Evolutionary conservation across 1,139 yeast species (phyloP).

Genomic region (Nadsonia starkeyi-henricii): DNA sequence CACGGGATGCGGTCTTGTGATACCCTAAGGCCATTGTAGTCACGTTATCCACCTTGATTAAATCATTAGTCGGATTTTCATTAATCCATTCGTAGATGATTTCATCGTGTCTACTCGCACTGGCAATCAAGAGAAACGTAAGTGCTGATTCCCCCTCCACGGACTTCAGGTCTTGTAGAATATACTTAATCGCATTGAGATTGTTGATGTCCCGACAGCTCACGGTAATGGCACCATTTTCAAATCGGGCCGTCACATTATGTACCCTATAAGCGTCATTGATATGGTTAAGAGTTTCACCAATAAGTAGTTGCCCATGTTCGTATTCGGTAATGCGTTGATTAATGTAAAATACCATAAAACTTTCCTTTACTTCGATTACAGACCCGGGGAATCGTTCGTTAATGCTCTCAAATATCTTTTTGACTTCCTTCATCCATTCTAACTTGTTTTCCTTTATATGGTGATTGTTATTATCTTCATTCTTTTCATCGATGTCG

Average conservation of each 20-base stretch:
- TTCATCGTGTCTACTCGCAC: not conserved
- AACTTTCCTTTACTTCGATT: not conserved
- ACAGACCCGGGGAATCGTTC: not conserved
- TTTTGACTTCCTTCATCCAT: not conserved
- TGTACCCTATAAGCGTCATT: not conserved
- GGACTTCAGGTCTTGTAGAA: not conserved
- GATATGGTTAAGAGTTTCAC: not conserved
- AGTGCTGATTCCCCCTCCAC: not conserved
- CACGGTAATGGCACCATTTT: not conserved
- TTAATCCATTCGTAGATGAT: not conserved
- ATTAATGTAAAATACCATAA: not conserved
- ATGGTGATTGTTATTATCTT: not conserved
- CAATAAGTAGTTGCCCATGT: not conserved
- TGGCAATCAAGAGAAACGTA: not conserved
- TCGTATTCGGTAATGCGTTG: not conserved
- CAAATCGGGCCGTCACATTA: not conserved
- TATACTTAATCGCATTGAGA: not conserved
- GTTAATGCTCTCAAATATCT: not conserved
- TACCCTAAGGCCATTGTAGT: not conserved
- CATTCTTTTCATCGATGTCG: constrained; percentile 14
- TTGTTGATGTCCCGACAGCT: not conserved
- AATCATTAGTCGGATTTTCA: not conserved
- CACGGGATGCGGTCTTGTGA: not conserved
- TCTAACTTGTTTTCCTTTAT: not conserved
- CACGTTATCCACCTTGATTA: not conserved